Conservation (phyloP, 352 stramenopile genomes). For the Globisporangium echinulatum region DNA sequence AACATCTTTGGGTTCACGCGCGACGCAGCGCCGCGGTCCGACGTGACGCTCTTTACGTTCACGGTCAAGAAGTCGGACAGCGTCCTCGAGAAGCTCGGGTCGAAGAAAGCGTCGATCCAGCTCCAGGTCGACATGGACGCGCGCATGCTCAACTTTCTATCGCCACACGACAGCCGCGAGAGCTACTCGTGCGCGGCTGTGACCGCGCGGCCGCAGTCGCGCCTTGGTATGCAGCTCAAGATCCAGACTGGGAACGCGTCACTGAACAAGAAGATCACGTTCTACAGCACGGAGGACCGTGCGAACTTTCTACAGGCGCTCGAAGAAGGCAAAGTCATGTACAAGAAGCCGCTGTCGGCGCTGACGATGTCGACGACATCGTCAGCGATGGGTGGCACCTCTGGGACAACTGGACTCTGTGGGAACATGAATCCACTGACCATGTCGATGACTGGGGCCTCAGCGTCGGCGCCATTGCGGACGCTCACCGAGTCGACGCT, state of each 20-base stretch:
- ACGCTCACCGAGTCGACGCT: background rate
- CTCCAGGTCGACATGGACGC: conserved; percentile 78
- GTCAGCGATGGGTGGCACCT: background rate
- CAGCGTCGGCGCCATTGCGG: background rate
- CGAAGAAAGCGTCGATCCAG: conserved; percentile 78
- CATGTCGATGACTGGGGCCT: background rate
- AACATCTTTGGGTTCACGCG: conserved; percentile 77
- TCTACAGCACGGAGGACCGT: conserved; percentile 77
- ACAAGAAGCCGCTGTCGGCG: conserved; percentile 31
- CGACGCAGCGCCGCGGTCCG: conserved; percentile 34
- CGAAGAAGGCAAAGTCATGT: conserved; percentile 81
- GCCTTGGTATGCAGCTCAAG: conserved; percentile 79
- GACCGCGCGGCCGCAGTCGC: conserved; percentile 68
- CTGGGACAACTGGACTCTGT: background rate
- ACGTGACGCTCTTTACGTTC: conserved; percentile 83
- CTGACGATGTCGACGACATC: background rate
- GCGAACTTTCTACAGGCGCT: conserved; percentile 76
- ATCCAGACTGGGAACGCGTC: conserved; percentile 73
- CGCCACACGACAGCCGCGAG: conserved; percentile 65
- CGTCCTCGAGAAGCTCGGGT: conserved; percentile 74
- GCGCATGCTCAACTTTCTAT: conserved; percentile 80
- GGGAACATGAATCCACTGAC: background rate
- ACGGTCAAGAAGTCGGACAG: conserved; percentile 84
- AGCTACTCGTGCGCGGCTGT: conserved; percentile 77
- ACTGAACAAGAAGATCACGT: conserved; percentile 82